Evolutionary conservation across 1,284 basidiomycete genomes (phyloP).

Genomic region (Melanopsichium pennsylvanicum): DNA sequence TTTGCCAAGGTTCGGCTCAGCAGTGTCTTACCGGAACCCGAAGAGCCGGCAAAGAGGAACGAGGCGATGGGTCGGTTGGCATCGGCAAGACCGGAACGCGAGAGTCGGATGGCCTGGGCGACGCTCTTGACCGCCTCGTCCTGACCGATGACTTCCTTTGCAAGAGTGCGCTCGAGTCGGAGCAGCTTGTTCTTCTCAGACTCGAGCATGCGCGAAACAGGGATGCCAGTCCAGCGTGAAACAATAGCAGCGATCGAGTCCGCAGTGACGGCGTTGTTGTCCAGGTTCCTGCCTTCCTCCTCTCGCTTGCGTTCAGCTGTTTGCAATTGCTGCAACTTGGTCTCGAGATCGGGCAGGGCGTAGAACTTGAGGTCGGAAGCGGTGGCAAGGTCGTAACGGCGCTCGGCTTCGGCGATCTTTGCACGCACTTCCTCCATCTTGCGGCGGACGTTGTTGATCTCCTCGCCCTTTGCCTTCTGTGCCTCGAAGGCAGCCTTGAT

Average conservation of each 20-base stretch:
- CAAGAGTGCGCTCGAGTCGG: constrained; percentile 56
- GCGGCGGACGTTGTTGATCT: constrained; percentile 80
- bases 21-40: constrained; percentile 71
- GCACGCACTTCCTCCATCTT: constrained; percentile 90
- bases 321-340: constrained; percentile 72
- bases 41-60: constrained; percentile 69
- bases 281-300: constrained; percentile 57
- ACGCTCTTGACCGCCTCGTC: constrained; percentile 71
- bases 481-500: constrained; percentile 88
- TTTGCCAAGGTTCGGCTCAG: constrained; percentile 67
- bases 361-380: constrained; percentile 87
- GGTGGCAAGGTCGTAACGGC: constrained; percentile 71
- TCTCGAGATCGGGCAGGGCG: constrained; percentile 86
- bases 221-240: constrained; percentile 69
- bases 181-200: constrained; percentile 63
- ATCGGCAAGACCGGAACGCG: constrained; percentile 71
- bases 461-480: constrained; percentile 85
- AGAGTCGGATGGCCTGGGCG: constrained; percentile 71
- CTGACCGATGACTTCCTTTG: constrained; percentile 69
- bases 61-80: constrained; percentile 69
- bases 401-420: constrained; percentile 93
- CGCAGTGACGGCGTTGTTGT: constrained; percentile 56
- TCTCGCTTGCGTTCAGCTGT: constrained; percentile 68
- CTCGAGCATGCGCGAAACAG: constrained; percentile 66
- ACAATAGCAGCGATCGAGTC: constrained; percentile 71